phyloP scores from a whole-genome alignment of 2,329 filamentous ascomycete genomes.

The Talaromyces sp. region DNA sequence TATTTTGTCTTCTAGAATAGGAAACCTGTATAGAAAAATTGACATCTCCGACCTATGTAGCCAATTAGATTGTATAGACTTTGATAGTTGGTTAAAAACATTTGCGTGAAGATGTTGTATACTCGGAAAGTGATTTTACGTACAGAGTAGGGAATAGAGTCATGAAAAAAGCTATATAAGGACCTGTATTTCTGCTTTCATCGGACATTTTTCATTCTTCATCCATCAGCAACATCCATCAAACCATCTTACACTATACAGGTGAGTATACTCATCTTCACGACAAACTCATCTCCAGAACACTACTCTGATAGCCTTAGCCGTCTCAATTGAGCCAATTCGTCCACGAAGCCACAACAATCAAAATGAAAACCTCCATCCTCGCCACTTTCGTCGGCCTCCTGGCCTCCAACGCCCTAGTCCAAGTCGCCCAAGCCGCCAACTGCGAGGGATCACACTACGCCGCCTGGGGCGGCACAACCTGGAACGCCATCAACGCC shows the following conservation, averaged over 20 bases:
- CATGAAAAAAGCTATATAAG: neutral
- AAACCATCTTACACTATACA: neutral
- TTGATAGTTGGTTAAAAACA: neutral
- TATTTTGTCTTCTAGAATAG: neutral
- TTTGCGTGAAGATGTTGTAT: neutral
- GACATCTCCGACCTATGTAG: neutral
- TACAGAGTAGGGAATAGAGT: neutral
- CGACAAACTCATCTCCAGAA: neutral
- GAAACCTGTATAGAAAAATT: neutral
- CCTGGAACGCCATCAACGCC: neutral
- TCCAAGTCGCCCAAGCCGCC: neutral
- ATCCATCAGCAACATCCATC: neutral
- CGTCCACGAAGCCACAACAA: neutral
- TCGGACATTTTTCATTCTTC: neutral
- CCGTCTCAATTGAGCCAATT: neutral
- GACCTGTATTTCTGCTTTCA: neutral
- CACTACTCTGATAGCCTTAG: neutral
- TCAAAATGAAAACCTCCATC: neutral
- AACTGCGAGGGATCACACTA: neutral
- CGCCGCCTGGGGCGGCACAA: neutral
- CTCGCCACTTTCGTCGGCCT: neutral
- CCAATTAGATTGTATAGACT: neutral
- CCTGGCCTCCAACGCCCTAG: neutral
- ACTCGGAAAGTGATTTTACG: neutral
- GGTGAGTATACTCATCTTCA: neutral